phyloP scores from a whole-genome alignment of 306 rosid genomes.

The Medicago truncatula region MtrunA17r5.0-ANR NC_053045.1:32474001-32474500 shows the following conservation, averaged over 20 bases:
- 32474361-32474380: slow-evolving; percentile 33
- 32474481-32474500: slow-evolving; percentile 43
- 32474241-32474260: slow-evolving; percentile 42
- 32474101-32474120: slow-evolving; percentile 67
- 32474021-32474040: slow-evolving; percentile 35
- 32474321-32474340: slow-evolving; percentile 46
- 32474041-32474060: slow-evolving; percentile 38
- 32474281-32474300: slow-evolving; percentile 45
- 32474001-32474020: slow-evolving; percentile 10
- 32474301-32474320: slow-evolving; percentile 43
- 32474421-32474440: slow-evolving; percentile 9
- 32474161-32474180: slow-evolving; percentile 92
- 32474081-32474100: slow-evolving; percentile 60
- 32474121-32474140: slow-evolving; percentile 76
- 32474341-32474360: slow-evolving; percentile 47
- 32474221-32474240: slow-evolving; percentile 55
- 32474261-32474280: slow-evolving; percentile 48
- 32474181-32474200: slow-evolving; percentile 69
- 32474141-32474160: slow-evolving; percentile 76
- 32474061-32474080: slow-evolving; percentile 65
- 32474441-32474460: slow-evolving; percentile 24
- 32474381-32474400: background rate
- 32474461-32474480: slow-evolving; percentile 29
- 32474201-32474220: slow-evolving; percentile 55
- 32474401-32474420: slow-evolving; percentile 22